These are phyloP conservation scores for Chlorella ohadii DNA, from an alignment of 139 green algal species.

Conservation along the genomic window DNA sequence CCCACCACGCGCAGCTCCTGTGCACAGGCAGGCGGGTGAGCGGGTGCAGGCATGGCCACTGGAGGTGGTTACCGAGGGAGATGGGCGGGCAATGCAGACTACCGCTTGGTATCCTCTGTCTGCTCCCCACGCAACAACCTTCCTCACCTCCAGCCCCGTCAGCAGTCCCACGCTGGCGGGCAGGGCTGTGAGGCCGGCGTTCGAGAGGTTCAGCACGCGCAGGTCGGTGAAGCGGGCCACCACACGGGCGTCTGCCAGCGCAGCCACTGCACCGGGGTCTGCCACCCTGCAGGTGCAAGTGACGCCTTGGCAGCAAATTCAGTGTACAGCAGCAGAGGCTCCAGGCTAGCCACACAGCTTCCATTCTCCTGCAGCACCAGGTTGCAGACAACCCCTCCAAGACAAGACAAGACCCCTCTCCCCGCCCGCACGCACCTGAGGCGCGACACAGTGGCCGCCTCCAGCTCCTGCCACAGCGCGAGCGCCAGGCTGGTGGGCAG, in stretches of 20 bases:
- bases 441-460: constrained; percentile 49
- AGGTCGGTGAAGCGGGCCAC: constrained; percentile 49
- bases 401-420: no score
- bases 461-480: constrained; percentile 55
- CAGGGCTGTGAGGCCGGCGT: constrained; percentile 62
- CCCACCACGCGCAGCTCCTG: constrained; percentile 48
- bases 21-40: neutral
- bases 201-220: constrained; percentile 66
- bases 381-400: no score
- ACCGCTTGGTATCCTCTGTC: no score
- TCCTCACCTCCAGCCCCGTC: constrained; percentile 4
- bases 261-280: constrained; percentile 15
- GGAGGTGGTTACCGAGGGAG: neutral
- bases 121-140: no score
- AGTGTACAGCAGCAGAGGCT: no score
- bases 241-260: constrained; percentile 35
- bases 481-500: constrained; percentile 48
- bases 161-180: constrained; percentile 41
- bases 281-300: neutral
- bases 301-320: no score
- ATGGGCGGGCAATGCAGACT: no score
- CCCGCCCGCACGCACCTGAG: neutral
- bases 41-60: neutral
- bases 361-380: no score
- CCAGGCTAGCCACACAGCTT: no score